Conservation (phyloP, 352 stramenopile genomes). For the Phytophthora europaea region DNA sequence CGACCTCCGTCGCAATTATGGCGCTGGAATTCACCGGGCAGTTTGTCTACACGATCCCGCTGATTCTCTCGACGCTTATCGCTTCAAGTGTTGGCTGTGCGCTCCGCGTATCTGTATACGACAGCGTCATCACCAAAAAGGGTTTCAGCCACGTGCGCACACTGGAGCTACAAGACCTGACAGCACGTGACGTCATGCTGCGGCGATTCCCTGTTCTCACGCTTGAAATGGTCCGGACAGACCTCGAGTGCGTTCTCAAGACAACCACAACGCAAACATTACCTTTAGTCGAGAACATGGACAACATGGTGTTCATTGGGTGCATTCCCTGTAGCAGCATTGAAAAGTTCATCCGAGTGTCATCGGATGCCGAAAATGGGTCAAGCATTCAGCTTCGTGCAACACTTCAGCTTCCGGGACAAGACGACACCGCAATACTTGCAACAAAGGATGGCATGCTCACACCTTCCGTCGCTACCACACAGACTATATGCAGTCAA, state of each 20-base stretch:
- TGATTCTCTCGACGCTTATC: constrained; percentile 64
- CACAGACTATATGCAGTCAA: background rate
- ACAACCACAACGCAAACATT: constrained; percentile 30
- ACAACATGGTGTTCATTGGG: constrained; percentile 58
- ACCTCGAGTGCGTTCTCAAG: constrained; percentile 44
- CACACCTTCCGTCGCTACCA: background rate
- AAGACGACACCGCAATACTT: background rate
- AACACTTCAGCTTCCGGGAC: constrained; percentile 12
- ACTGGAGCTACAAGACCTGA: constrained; percentile 53
- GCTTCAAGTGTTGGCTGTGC: constrained; percentile 59
- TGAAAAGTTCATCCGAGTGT: constrained; percentile 11
- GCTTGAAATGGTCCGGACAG: constrained; percentile 40
- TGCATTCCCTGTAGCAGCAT: constrained; percentile 47
- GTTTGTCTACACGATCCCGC: constrained; percentile 73
- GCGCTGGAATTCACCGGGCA: constrained; percentile 77
- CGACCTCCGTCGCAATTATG: constrained; percentile 82
- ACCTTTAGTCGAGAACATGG: constrained; percentile 53
- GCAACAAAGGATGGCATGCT: background rate
- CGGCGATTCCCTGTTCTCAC: constrained; percentile 50
- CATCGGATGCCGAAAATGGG: background rate
- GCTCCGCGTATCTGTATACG: constrained; percentile 70
- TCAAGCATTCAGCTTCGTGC: constrained; percentile 2
- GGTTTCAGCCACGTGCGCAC: constrained; percentile 66
- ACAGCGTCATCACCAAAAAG: constrained; percentile 67
- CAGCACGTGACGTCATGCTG: constrained; percentile 67